Evolutionary conservation across 2,329 filamentous ascomycete genomes (phyloP).

Genomic region (Zopfia rhizophila): DNA sequence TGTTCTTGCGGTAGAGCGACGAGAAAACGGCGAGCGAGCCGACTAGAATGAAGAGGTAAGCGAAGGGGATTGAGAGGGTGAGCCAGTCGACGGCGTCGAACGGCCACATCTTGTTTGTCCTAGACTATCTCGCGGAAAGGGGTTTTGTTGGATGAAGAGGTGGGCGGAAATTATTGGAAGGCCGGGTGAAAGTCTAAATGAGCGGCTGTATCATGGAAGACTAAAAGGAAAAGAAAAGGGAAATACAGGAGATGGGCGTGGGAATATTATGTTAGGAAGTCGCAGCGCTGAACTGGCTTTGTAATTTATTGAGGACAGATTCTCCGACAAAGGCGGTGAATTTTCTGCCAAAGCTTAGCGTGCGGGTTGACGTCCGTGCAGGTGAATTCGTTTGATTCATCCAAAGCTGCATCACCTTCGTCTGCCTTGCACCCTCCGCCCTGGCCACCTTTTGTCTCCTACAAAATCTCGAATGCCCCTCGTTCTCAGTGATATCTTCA

Average conservation of each 20-base stretch:
- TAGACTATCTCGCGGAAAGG: background rate
- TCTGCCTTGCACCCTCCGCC: conserved; percentile 7
- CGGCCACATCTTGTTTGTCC: conserved; percentile 45
- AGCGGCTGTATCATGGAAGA: conserved; percentile 27
- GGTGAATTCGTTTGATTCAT: too few relatives aligned
- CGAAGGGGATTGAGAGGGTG: conserved; percentile 85
- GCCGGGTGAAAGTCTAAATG: conserved; percentile 17
- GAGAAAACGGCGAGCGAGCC: conserved; percentile 93
- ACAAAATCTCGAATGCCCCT: background rate
- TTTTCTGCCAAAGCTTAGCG: too few relatives aligned
- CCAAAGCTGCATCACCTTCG: too few relatives aligned
- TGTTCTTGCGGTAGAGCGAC: conserved; percentile 90
- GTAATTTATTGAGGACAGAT: conserved; percentile 12
- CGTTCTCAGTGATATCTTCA: background rate
- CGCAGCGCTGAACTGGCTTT: too few relatives aligned
- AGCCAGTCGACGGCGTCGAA: conserved; percentile 75
- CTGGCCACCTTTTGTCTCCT: conserved; percentile 2
- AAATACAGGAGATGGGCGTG: conserved; percentile 19
- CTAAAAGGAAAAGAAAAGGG: conserved; percentile 11
- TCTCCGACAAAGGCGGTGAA: background rate
- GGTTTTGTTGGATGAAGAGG: background rate
- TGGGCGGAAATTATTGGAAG: background rate
- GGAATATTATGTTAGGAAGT: too few relatives aligned
- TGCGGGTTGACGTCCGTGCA: too few relatives aligned
- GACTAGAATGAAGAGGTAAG: conserved; percentile 87